Percentiles rank a stretch among this genome's conserved stretches.
Conservation (phyloP, 805 yeast species). For the Yarrowia hollandica region DNA sequence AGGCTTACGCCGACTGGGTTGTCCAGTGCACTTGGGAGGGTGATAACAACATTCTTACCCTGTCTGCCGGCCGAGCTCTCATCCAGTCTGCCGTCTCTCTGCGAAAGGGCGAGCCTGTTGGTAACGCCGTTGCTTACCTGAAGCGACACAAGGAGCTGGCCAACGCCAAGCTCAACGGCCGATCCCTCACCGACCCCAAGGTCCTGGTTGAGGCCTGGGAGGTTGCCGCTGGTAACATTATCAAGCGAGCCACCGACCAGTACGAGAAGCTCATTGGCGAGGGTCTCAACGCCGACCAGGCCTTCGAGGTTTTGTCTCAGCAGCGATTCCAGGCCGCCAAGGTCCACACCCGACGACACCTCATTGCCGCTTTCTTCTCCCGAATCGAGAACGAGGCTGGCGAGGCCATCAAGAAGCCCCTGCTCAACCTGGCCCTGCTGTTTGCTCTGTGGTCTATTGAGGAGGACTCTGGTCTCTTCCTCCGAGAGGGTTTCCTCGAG, state of each 20-base stretch:
- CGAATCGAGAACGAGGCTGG: conserved; percentile 42
- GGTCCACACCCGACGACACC: conserved; percentile 44
- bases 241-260: conserved; percentile 41
- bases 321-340: conserved; percentile 46
- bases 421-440: conserved; percentile 57
- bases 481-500: conserved; percentile 60
- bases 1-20: conserved; percentile 89
- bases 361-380: conserved; percentile 44
- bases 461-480: conserved; percentile 67
- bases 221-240: conserved; percentile 41
- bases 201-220: conserved; percentile 44
- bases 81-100: conserved; percentile 50
- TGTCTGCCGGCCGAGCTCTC: conserved; percentile 79
- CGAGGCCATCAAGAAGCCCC: conserved; percentile 49
- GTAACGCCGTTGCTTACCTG: conserved; percentile 50
- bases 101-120: conserved; percentile 49
- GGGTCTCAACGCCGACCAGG: conserved; percentile 39
- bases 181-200: conserved; percentile 37
- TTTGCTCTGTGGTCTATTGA: conserved; percentile 70
- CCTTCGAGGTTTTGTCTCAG: conserved; percentile 46
- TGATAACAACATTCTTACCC: conserved; percentile 83
- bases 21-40: conserved; percentile 99
- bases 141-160: conserved; percentile 34
- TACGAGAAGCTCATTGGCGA: conserved; percentile 35
- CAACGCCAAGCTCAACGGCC: conserved; percentile 33